phyloP scores from a whole-genome alignment of 192 early-diverging fungal genomes.

The Coemansia sp. region DNA sequence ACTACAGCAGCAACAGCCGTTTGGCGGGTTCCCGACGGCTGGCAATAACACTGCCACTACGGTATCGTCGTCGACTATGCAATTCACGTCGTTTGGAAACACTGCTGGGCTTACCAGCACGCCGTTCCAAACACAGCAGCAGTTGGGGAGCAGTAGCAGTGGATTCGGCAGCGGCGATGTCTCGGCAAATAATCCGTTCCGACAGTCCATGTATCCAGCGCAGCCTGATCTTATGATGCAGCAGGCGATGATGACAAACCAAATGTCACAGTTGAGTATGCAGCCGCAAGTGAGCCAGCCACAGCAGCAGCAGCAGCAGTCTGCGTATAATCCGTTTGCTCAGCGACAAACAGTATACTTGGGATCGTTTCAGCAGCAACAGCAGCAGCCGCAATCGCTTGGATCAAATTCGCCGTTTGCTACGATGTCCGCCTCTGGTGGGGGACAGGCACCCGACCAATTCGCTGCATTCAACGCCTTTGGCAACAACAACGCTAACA shows the following conservation, averaged over 20 bases:
- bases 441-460: constrained; percentile 4
- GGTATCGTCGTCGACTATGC: constrained; percentile 1
- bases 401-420: constrained; percentile 14
- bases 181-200: constrained; percentile 52
- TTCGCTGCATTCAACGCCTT: constrained; percentile 7
- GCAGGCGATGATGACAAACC: constrained; percentile 27
- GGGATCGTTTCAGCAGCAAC: constrained; percentile 19
- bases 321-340: constrained; percentile 47
- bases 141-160: neutral
- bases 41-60: constrained; percentile 4
- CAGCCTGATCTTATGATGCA: constrained; percentile 23
- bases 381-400: constrained; percentile 1
- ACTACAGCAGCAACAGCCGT: constrained; percentile 22
- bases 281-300: constrained; percentile 16
- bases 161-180: constrained; percentile 22
- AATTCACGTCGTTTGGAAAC: constrained; percentile 9
- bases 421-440: neutral
- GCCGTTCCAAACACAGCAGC: constrained; percentile 14
- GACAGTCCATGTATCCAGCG: constrained; percentile 52
- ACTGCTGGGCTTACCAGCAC: constrained; percentile 7
- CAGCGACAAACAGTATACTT: constrained; percentile 58
- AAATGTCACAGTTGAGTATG: constrained; percentile 42
- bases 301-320: constrained; percentile 30
- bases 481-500: constrained; percentile 9
- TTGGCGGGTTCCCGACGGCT: constrained; percentile 28